These are phyloP conservation scores for Globisporangium paddicum DNA, from an alignment of 352 stramenopile genomes.

Conservation along the genomic window DNA sequence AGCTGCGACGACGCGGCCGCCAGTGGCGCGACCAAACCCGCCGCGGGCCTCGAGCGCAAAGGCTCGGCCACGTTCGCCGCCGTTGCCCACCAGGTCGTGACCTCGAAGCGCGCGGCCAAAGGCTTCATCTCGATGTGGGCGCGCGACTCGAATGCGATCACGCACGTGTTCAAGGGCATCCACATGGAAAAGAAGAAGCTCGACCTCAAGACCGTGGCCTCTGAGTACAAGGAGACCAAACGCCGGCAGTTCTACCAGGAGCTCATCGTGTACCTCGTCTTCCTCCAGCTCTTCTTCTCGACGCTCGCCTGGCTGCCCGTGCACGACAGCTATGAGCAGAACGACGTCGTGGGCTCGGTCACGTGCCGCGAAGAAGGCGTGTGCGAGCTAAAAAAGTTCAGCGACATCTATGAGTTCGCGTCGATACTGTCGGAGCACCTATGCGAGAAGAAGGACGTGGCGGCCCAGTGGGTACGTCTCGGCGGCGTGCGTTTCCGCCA, in stretches of 20 bases:
- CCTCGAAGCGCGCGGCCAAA: slow-evolving; percentile 55
- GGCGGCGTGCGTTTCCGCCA: slow-evolving; percentile 79
- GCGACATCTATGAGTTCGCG: slow-evolving; percentile 78
- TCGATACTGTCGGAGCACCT: slow-evolving; percentile 41
- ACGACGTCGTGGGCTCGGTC: slow-evolving; percentile 70
- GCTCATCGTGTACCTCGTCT: slow-evolving; percentile 79
- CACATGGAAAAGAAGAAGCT: slow-evolving; percentile 91
- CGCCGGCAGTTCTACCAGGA: slow-evolving; percentile 87
- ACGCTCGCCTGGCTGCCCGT: slow-evolving; percentile 75
- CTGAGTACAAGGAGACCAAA: slow-evolving; percentile 88
- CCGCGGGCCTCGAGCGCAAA: slow-evolving; percentile 16
- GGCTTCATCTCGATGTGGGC: slow-evolving; percentile 80
- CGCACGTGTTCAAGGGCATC: slow-evolving; percentile 76
- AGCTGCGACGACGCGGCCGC: background rate
- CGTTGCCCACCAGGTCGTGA: slow-evolving; percentile 72
- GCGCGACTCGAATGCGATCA: slow-evolving; percentile 31
- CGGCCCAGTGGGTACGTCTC: slow-evolving; percentile 69
- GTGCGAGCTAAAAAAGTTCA: slow-evolving; percentile 72
- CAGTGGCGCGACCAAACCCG: slow-evolving; percentile 1
- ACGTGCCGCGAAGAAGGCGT: slow-evolving; percentile 79
- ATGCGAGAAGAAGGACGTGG: slow-evolving; percentile 48
- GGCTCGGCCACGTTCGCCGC: slow-evolving; percentile 50
- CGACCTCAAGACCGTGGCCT: slow-evolving; percentile 59
- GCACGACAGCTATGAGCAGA: slow-evolving; percentile 80
- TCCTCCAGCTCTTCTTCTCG: slow-evolving; percentile 74